These are phyloP conservation scores for Euphorbia celastroides DNA, from an alignment of 441 rosid species.

Conservation along the genomic window DNA sequence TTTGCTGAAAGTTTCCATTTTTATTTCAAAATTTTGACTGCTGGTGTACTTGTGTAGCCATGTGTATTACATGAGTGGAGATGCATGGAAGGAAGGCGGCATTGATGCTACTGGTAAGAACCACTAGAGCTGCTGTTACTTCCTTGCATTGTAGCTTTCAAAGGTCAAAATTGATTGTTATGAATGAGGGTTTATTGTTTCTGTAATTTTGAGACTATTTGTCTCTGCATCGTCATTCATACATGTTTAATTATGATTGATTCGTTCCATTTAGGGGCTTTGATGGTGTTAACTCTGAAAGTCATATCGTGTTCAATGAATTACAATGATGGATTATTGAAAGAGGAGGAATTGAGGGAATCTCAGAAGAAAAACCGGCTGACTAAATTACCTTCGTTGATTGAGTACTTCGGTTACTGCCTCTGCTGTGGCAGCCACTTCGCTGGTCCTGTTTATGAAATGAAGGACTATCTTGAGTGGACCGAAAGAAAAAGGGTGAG, in stretches of 20 bases:
- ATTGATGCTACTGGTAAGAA: constrained; percentile 91
- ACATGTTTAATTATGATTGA: constrained; percentile 10
- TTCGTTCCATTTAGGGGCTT: constrained; percentile 53
- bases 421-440: constrained; percentile 96
- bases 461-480: constrained; percentile 95
- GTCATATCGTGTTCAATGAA: constrained; percentile 88
- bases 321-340: constrained; percentile 73
- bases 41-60: constrained; percentile 53
- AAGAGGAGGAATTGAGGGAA: constrained; percentile 74
- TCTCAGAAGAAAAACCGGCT: constrained; percentile 78
- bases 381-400: constrained; percentile 59
- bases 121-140: constrained; percentile 1
- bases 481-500: constrained; percentile 81
- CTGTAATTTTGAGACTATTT: background rate
- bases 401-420: constrained; percentile 86
- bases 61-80: constrained; percentile 97
- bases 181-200: background rate
- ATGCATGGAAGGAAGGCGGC: constrained; percentile 99
- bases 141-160: constrained; percentile 3
- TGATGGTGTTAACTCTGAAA: constrained; percentile 91
- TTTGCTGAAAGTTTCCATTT: background rate
- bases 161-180: background rate
- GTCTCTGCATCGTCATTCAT: background rate
- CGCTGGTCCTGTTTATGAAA: constrained; percentile 93
- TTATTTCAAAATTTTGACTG: constrained; percentile 31